Conservation (phyloP, 2,329 filamentous ascomycete genomes). For the Fonsecaea pedrosoi region DNA sequence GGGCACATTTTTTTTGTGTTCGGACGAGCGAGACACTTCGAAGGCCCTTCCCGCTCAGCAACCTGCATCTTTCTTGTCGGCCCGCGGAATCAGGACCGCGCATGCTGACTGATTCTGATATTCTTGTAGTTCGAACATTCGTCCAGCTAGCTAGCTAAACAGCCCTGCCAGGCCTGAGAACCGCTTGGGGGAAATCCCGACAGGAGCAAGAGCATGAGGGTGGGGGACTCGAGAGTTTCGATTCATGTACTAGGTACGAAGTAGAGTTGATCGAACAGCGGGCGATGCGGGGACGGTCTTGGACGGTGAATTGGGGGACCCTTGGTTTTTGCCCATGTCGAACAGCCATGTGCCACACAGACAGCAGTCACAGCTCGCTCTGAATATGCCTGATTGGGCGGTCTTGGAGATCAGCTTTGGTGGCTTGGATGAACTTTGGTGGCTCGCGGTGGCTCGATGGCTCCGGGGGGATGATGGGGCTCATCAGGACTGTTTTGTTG, state of each 20-base stretch:
- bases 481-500: background rate
- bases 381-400: slow-evolving; percentile 5
- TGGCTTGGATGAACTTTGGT: too few relatives aligned
- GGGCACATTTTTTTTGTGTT: slow-evolving; percentile 13
- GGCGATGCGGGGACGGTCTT: slow-evolving; percentile 14
- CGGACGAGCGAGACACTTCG: background rate
- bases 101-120: slow-evolving; percentile 13
- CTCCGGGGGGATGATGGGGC: background rate
- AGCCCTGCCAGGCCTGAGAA: background rate
- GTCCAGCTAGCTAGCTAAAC: too few relatives aligned
- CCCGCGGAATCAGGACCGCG: slow-evolving; percentile 19
- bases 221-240: background rate
- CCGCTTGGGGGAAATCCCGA: background rate
- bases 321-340: background rate
- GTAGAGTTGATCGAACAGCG: too few relatives aligned
- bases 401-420: background rate
- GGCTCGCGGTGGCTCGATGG: too few relatives aligned
- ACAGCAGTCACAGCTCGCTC: slow-evolving; percentile 7
- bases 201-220: background rate
- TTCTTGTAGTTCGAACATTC: background rate
- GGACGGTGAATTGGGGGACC: background rate
- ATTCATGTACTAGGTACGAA: too few relatives aligned
- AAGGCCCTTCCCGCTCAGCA: too few relatives aligned
- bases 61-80: background rate
- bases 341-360: slow-evolving; percentile 1